Evolutionary conservation across 352 stramenopile species (phyloP), one percentile per base, ranked within the genome.

Genomic region (Globisporangium megalacanthum): DNA sequence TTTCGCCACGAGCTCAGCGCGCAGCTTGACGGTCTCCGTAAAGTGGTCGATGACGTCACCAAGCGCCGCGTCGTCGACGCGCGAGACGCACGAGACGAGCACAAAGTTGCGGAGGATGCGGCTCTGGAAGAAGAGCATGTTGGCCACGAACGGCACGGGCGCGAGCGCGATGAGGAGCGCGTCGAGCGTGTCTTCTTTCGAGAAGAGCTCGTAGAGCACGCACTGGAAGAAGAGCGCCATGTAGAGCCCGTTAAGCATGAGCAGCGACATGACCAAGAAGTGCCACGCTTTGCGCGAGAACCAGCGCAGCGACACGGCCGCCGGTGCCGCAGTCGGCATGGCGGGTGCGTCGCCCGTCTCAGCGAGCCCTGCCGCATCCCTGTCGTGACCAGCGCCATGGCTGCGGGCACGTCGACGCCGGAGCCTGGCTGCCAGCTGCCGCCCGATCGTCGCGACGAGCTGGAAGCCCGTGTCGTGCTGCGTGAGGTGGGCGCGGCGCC

Each of bases 161-260:
- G 83, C 31, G 0, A 64, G 54, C 11, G 71, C 31, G 1, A 71
- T 19, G 0, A 73, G 25, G 3, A 75, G 4, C 13, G 62, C 22
- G 4, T 60, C 64, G 6, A 64, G 65, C 10, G 64, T 56, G 17
- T 49, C 44, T 33, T 62, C 66, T 15, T 70, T 36, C 13, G 52
- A 31, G 6, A 68, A 56, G 31, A 79, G 67, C n/a, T 86, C 62
- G 61, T 87, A 87, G 19, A 88, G 58, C 0, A 85, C 65, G 46
- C 79, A 89, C 53, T 89, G 78, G 11, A 76, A 57, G n/a, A 89
- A 60, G 15, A 89, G 64, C 20, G 74, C 79, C 17, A 75, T 57
- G 65, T 79, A 89, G 39, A 91, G 77, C 0, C 71, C 81, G 52
- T 91, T 91, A n/a, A 91, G 62, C 60, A 91, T 85, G 13, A 91